Evolutionary conservation across 2,329 filamentous ascomycete species (phyloP), one percentile per base, ranked within the genome.

Genomic region (Monosporascus sp.): DNA sequence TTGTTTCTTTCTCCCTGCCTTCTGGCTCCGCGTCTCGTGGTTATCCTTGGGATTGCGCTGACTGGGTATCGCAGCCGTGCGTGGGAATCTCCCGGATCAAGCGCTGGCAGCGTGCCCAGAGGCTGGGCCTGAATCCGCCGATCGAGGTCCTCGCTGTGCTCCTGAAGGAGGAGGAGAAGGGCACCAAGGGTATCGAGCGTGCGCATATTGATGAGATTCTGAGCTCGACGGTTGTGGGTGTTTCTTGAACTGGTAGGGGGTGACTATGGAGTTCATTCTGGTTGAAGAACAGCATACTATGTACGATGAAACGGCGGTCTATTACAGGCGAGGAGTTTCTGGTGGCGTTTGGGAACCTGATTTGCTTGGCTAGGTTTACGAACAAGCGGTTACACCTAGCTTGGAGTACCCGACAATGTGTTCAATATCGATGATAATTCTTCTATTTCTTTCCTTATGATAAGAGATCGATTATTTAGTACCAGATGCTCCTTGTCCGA

Each of bases 401-500:
- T 43, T 43, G 7, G 19, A 43, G 3, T 43, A 9, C 40, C 19
- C 14, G 9, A 3, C 16, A 20, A 9, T 43, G 19, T 19, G 14
- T 43, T 43, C 5, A 24, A 43, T 14, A 2, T 24, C 5, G 19
- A 20, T 16, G 5, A 11, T 43, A 16, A 20, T 19, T 16, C 19
- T 20, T 9, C 19, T 20, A 14, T 24, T 5, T 34, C 31, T 14
- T 5, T 43, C 20, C 1, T 14, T 11, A 43, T 14, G n/a, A 20
- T 20, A 43, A 24, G 22, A 9, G 11, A 14, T 7, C 3, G 20
- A 37, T 51, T 38, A 31, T 43, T 70, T 72, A 97, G 71, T 97
- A 97, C 92, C 92, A 97, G 57, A 97, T 96, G 66, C 91, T 95
- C 68, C 92, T 83, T 44, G 92, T 96, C 59, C 92, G 81, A 72